Evolutionary conservation across 768 basidiomycete genomes (phyloP), one percentile per base, ranked within the genome.

Genomic region (Boletus subparvulus): DNA sequence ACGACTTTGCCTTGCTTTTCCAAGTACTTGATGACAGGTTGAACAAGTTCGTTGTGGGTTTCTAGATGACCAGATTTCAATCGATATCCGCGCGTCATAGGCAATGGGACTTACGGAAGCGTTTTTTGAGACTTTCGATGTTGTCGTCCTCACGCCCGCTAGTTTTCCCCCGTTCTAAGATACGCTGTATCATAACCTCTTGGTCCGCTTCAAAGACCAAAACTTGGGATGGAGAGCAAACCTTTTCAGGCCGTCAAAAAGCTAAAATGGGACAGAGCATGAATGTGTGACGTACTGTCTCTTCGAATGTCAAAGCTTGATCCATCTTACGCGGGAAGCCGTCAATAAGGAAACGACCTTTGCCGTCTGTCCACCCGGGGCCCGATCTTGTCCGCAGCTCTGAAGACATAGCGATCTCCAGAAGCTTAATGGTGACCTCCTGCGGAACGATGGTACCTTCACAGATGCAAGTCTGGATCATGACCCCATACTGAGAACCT

Each of bases 291-390:
- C 82, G 52, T 62, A 94, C 96, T 46, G 85, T 80, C 63, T 90
- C 78, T 66, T 98, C 96, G 68, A 98, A 99, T 70, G 86, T 86
- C 66, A 87, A 58, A 0, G 95, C 96, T 74, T 99, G 97, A 70
- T 99, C 97, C 94, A 98, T 94, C 79, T 98, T 94, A 58, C 96
- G 83, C 52, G 96, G 97, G 75, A 98, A 98, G 2, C 96, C 97
- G 61, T 99, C 96, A 59, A 99, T 87, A 64, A 98, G 80, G 79
- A 98, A 99, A 45, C 93, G 85, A 35, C 92, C 92, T 50, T 74
- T 77, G 26, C 88, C 91, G 33, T 82, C 75, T 10, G 70, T 72
- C 93, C 92, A 94, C 21, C 83, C 85, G 8, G 78, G 75, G 12
- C 77, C 76, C 0, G 73, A 54, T 47, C 69, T 72, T 19, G 65